Conservation (phyloP, 2,329 filamentous ascomycete genomes). For the Apiospora rasikravindrae region DNA sequence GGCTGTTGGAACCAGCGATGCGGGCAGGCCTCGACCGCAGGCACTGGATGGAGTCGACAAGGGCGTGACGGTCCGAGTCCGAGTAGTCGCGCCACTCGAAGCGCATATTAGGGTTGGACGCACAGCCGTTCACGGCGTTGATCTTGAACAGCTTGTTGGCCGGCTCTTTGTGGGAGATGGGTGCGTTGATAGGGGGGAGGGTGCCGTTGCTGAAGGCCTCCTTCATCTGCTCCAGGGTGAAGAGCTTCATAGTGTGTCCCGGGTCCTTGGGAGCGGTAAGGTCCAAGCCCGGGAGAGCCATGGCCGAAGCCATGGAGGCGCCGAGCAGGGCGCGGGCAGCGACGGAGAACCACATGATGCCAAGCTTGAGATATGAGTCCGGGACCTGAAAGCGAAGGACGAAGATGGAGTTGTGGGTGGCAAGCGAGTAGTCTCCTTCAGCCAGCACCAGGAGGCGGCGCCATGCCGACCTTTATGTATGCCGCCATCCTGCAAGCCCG, state of each 20-base stretch:
- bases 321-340: slow-evolving; percentile 17
- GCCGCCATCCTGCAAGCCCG: background rate
- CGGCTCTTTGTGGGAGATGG: background rate
- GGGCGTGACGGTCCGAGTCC: slow-evolving; percentile 36
- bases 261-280: background rate
- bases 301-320: slow-evolving; percentile 10
- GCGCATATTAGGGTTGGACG: slow-evolving; percentile 37
- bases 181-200: background rate
- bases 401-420: background rate
- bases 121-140: slow-evolving; percentile 8
- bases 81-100: slow-evolving; percentile 41
- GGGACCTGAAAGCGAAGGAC: background rate
- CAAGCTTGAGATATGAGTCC: background rate
- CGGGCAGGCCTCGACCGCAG: slow-evolving; percentile 34
- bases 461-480: slow-evolving; percentile 14
- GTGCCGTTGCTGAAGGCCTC: slow-evolving; percentile 14
- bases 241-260: background rate
- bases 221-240: slow-evolving; percentile 19
- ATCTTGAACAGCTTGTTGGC: background rate
- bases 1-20: slow-evolving; percentile 33
- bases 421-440: background rate
- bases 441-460: background rate
- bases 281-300: background rate
- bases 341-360: slow-evolving; percentile 19
- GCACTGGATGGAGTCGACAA: slow-evolving; percentile 37